Evolutionary conservation across 225 moss, liverwort and hornwort genomes (phyloP), one percentile per base, ranked within the genome.

Genomic region (Sphagnum contortum): DNA sequence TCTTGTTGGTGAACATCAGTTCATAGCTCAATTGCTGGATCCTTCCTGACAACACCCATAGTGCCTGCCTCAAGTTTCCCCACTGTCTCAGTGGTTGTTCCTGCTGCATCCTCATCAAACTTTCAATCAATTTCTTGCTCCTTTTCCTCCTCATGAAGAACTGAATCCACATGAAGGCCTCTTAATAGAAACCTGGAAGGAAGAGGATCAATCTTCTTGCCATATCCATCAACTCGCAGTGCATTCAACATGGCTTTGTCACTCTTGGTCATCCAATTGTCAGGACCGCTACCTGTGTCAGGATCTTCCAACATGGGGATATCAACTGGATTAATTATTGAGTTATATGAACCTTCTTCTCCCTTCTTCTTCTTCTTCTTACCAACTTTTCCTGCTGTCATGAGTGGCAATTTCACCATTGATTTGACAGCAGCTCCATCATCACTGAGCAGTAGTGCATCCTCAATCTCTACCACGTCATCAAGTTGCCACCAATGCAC

Each of bases 291-390:
- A 29, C 29, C 75, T 64, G 92, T 88, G 71, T 98, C 96, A 50
- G 96, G 96, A 63, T 98, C 96, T 76, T 92, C 90, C 48, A 98
- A 67, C 76, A 98, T 74, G 44, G 90, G 90, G 52, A 87, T 90
- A 65, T 98, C 90, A 4, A 71, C 81, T 70, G 95, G 95, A 83
- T 95, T 92, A 67, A 92, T 29, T 29, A 29, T 75, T 13, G 87
- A 84, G 62, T 92, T 89, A 52, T 73, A 80, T 29, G 29, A 29
- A 9, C 66, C 55, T 66, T 57, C 54, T 72, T 66, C 71, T 13
- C 64, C 75, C 69, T 74, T 80, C 29, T 29, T 29, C 69, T 74
- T 80, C 29, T 29, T 29, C 29, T 29, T 29, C 64, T 76, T 85
- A 7, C 70, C 55, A 49, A 69, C 70, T 11, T 48, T 75, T 50